These are phyloP conservation scores for Diplogelasinospora grovesii DNA, from an alignment of 495 filamentous ascomycete genomes.

Conservation along the genomic window DNA sequence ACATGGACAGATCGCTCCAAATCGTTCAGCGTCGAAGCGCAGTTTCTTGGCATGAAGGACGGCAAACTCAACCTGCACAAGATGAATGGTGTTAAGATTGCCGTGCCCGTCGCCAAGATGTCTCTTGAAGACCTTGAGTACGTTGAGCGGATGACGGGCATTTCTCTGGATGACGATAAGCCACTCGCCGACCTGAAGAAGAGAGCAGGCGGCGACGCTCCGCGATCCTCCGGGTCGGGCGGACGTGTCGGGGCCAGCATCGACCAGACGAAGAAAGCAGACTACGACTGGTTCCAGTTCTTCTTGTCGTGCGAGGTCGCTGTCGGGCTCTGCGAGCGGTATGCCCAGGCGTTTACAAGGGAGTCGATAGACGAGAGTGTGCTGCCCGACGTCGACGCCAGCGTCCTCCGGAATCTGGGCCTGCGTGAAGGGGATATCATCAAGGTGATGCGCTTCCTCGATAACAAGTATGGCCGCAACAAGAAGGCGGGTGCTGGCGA, in stretches of 20 bases:
- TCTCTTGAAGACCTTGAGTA: constrained; percentile 90
- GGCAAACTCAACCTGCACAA: constrained; percentile 98
- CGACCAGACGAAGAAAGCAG: constrained; percentile 50
- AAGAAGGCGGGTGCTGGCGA: constrained; percentile 62
- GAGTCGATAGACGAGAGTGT: constrained; percentile 95
- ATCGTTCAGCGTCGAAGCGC: constrained; percentile 94
- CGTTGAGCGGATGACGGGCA: constrained; percentile 77
- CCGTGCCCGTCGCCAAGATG: constrained; percentile 93
- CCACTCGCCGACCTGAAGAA: constrained; percentile 74
- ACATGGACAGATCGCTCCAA: constrained; percentile 93
- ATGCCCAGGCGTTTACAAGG: constrained; percentile 75
- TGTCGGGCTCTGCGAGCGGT: constrained; percentile 86
- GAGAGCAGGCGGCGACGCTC: constrained; percentile 19
- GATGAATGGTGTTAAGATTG: constrained; percentile 95
- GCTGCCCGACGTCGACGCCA: constrained; percentile 76
- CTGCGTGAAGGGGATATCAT: constrained; percentile 94
- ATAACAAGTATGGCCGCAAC: constrained; percentile 67
- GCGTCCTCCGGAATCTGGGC: constrained; percentile 75
- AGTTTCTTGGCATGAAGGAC: constrained; percentile 89
- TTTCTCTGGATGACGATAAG: constrained; percentile 93
- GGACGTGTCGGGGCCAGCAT: constrained; percentile 42
- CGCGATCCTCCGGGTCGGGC: constrained; percentile 14
- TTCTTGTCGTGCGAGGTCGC: constrained; percentile 89
- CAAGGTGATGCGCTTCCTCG: constrained; percentile 84
- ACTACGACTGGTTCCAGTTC: constrained; percentile 99